phyloP scores from a whole-genome alignment of 768 basidiomycete species.

The Filobasidium wieringae region DNA sequence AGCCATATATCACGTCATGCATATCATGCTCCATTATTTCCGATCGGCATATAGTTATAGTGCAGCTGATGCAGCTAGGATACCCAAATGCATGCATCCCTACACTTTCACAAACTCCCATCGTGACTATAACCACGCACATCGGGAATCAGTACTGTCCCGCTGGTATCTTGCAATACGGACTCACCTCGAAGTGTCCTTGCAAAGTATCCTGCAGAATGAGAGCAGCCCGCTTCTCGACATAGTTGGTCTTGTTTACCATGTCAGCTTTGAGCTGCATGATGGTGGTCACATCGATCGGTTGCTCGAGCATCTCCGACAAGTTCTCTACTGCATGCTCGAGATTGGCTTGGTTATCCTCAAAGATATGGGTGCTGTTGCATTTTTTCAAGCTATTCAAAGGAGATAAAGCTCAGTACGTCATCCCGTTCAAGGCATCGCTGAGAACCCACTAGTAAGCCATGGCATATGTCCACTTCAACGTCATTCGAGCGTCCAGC shows the following conservation, averaged over 20 bases:
- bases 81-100: no score
- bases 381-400: conserved; percentile 52
- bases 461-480: conserved; percentile 99
- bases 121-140: not conserved
- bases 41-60: no score
- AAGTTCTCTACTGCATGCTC: conserved; percentile 92
- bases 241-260: conserved; percentile 91
- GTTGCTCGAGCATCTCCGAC: conserved; percentile 82
- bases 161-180: not conserved
- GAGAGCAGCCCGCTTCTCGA: conserved; percentile 93
- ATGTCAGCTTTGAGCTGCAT: conserved; percentile 74
- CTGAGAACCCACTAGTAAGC: conserved; percentile 61
- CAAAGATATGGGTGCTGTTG: conserved; percentile 89
- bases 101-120: no score
- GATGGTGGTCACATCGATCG: conserved; percentile 74
- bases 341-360: conserved; percentile 93
- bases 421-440: not conserved
- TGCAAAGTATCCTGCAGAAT: conserved; percentile 86
- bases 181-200: conserved; percentile 62
- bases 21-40: no score
- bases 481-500: conserved; percentile 77
- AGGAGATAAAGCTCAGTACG: not conserved
- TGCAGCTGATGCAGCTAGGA: no score
- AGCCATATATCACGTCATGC: no score
- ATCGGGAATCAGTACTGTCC: not conserved